Percentiles rank a stretch among this genome's conserved stretches.
phyloP scores from a whole-genome alignment of 2,329 filamentous ascomycete genomes.

The Cercospora sp. region DNA sequence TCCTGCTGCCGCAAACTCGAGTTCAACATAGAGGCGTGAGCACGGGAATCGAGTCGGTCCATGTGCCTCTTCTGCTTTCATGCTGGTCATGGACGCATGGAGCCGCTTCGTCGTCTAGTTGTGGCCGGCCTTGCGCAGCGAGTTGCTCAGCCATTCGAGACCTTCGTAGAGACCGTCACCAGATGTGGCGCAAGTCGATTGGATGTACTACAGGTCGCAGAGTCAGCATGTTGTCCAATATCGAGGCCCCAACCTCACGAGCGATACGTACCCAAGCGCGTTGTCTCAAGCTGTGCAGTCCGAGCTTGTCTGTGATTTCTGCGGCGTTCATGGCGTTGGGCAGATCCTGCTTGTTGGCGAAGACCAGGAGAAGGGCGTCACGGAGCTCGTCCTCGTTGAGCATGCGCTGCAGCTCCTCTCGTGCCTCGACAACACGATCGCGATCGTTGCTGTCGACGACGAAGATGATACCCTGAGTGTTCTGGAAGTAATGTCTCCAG shows the following conservation, averaged over 20 bases:
- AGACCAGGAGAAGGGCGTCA: slow-evolving; percentile 88
- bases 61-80: slow-evolving; percentile 20
- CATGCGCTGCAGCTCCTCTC: slow-evolving; percentile 91
- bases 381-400: slow-evolving; percentile 98
- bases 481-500: slow-evolving; percentile 96
- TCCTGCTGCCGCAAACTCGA: slow-evolving; percentile 32
- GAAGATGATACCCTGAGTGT: slow-evolving; percentile 97
- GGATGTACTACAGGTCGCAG: slow-evolving; percentile 71
- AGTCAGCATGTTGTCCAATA: not conserved
- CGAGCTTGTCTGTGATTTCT: slow-evolving; percentile 99
- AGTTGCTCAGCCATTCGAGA: slow-evolving; percentile 67
- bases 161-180: slow-evolving; percentile 99
- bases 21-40: slow-evolving; percentile 24
- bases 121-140: slow-evolving; percentile 56
- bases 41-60: slow-evolving; percentile 27
- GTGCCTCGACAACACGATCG: slow-evolving; percentile 86
- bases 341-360: slow-evolving; percentile 99
- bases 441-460: slow-evolving; percentile 95
- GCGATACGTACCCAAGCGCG: slow-evolving; percentile 83
- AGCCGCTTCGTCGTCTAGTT: slow-evolving; percentile 38
- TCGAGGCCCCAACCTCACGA: not conserved
- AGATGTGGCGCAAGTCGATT: slow-evolving; percentile 98
- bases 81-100: slow-evolving; percentile 29
- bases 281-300: slow-evolving; percentile 97
- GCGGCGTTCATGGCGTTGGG: slow-evolving; percentile 98